Evolutionary conservation across 73 alveolate species (phyloP), one percentile per base, ranked within the genome.

Genomic region (Paramecium sonneborni): DNA sequence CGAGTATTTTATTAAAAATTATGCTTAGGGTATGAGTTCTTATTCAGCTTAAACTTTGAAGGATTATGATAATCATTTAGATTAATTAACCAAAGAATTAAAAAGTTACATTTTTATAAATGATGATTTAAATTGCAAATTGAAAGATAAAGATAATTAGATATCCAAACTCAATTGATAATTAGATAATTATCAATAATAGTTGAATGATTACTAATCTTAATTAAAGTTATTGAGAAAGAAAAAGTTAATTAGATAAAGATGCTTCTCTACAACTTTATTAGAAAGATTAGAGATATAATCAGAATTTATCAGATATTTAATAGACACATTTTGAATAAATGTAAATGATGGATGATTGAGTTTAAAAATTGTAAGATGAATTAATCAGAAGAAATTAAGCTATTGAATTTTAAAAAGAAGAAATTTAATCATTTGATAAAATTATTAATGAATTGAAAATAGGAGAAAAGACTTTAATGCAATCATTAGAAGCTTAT

Each of bases 341-440:
- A 21, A 20, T 76, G 62, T 18, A 32, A 76, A 76, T 76, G 30
- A 76, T 76, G 88, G 88, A 76, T 76, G 88, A 76, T 24, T 76
- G 35, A 41, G 88, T 76, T 15, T 76, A 76, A 30, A 35, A 76
- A 37, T 41, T 76, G 7, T 76, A 34, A 41, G 69, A 76, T 1
- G 88, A 76, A 18, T 39, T 76, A 41, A 28, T 76, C 5, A 37
- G 46, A 76, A 38, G 88, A 76, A 76, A 76, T 41, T 76, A 76
- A 39, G 46, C 10, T 3, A 41, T 76, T 24, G 88, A 76, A 37
- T 76, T 37, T 76, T 76, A 37, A 18, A 76, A 76, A 39, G 11
- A 20, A 76, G 88, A 76, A 39, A 76, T 76, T 8, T 8, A 9
- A 7, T 21, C 14, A 39, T 39, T 37, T 9, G 62, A 76, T 21